Conservation (phyloP, 176 grass and related monocot species). For the Panicum miliaceum region DNA sequence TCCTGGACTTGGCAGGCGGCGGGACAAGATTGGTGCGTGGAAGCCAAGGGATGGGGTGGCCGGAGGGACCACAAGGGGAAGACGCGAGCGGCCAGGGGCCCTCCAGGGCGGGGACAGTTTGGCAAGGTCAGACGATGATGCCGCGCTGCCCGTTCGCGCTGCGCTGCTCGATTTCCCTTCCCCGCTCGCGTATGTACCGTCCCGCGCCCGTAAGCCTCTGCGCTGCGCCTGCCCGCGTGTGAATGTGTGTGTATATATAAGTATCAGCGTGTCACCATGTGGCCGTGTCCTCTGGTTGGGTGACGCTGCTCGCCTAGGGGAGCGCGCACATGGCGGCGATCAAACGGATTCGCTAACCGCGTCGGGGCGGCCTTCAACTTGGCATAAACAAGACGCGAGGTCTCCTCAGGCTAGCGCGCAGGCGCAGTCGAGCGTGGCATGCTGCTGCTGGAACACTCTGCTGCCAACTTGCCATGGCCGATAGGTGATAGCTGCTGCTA, state of each 20-base stretch:
- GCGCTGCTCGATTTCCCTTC: not conserved
- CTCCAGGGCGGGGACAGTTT: slow-evolving; percentile 31
- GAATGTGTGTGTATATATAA: not conserved
- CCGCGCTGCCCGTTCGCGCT: not conserved
- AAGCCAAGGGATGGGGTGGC: slow-evolving; percentile 42
- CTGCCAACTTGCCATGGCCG: slow-evolving; percentile 6
- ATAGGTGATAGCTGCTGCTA: not conserved
- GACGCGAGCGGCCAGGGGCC: not conserved
- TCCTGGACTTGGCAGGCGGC: slow-evolving; percentile 34
- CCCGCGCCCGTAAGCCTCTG: not conserved
- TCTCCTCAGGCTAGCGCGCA: not conserved
- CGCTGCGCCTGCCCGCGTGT: no score
- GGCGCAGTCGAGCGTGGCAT: not conserved
- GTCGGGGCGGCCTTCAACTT: slow-evolving; percentile 5
- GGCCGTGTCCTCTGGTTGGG: not conserved
- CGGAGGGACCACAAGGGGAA: not conserved
- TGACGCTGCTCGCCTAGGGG: not conserved
- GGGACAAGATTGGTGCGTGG: slow-evolving; percentile 59
- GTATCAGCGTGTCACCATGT: not conserved
- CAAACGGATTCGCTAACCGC: not conserved
- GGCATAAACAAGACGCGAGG: not conserved
- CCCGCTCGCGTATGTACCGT: not conserved
- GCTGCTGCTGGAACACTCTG: not conserved
- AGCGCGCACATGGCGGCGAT: slow-evolving; percentile 32
- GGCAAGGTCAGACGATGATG: slow-evolving; percentile 44